phyloP scores from a whole-genome alignment of 805 yeast genomes.

The Blastobotrys muscicola region DNA sequence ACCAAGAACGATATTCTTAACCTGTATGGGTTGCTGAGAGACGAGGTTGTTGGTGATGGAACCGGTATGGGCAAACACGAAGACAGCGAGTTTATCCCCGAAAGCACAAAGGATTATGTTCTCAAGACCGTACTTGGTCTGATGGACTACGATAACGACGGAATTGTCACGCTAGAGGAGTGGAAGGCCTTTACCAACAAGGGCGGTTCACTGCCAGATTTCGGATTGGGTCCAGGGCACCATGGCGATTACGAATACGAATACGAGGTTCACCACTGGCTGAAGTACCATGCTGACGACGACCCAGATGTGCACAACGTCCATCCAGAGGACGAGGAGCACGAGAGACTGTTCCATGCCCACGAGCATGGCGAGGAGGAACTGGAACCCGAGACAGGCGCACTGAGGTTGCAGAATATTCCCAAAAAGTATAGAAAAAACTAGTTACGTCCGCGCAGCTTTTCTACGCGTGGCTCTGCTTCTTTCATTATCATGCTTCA shows the following conservation, averaged over 20 bases:
- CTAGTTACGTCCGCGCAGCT: background rate
- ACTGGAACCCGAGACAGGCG: background rate
- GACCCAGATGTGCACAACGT: conserved; percentile 77
- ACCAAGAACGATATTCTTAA: conserved; percentile 63
- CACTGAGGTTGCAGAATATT: conserved; percentile 13
- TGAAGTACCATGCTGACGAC: conserved; percentile 42
- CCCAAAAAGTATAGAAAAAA: conserved; percentile 12
- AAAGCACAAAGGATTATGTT: conserved; percentile 44
- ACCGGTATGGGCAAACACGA: conserved; percentile 81
- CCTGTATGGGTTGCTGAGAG: conserved; percentile 70
- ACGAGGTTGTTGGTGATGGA: conserved; percentile 73
- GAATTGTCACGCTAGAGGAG: conserved; percentile 54
- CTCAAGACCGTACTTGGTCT: conserved; percentile 44
- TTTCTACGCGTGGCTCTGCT: too few species aligned
- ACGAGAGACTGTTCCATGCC: conserved; percentile 76
- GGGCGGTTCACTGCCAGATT: conserved; percentile 79
- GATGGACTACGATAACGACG: conserved; percentile 60
- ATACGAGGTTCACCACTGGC: conserved; percentile 94
- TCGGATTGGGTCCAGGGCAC: conserved; percentile 90
- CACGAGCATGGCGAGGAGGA: conserved; percentile 64
- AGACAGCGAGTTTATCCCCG: conserved; percentile 49
- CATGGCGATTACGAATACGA: conserved; percentile 90
- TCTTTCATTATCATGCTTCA: too few species aligned
- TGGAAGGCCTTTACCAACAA: conserved; percentile 50
- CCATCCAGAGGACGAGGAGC: conserved; percentile 83